phyloP scores from a whole-genome alignment of 805 yeast species.

The Yarrowia sp. region DNA sequence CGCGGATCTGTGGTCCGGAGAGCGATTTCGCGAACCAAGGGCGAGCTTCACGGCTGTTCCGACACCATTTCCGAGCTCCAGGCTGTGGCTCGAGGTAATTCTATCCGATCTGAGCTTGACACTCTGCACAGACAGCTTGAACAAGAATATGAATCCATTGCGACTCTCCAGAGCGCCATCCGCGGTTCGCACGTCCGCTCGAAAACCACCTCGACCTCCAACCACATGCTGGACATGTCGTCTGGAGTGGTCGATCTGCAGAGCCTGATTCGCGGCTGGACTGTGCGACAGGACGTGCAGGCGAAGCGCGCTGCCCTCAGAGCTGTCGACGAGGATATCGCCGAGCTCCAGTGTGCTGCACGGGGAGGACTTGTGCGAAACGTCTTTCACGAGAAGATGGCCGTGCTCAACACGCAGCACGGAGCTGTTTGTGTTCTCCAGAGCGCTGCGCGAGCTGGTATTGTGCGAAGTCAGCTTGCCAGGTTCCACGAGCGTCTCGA shows the following conservation, averaged over 20 bases:
- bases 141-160: background rate
- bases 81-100: constrained; percentile 50
- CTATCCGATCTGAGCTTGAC: constrained; percentile 39
- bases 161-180: background rate
- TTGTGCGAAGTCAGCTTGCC: constrained; percentile 16
- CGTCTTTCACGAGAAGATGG: background rate
- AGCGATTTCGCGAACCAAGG: constrained; percentile 33
- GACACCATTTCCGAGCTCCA: constrained; percentile 51
- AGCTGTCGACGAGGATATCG: background rate
- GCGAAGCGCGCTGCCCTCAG: background rate
- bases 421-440: background rate
- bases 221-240: constrained; percentile 23
- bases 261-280: constrained; percentile 51
- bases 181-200: constrained; percentile 6
- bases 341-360: constrained; percentile 11
- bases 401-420: background rate
- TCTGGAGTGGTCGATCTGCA: constrained; percentile 49
- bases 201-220: background rate
- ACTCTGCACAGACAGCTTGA: background rate
- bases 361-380: constrained; percentile 1
- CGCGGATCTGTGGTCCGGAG: constrained; percentile 47
- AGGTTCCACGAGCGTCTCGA: constrained; percentile 32
- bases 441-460: constrained; percentile 5
- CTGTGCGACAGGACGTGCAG: constrained; percentile 28
- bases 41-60: constrained; percentile 51